phyloP scores from a whole-genome alignment of 495 filamentous ascomycete genomes.

The Xylaria flabelliformis region DNA sequence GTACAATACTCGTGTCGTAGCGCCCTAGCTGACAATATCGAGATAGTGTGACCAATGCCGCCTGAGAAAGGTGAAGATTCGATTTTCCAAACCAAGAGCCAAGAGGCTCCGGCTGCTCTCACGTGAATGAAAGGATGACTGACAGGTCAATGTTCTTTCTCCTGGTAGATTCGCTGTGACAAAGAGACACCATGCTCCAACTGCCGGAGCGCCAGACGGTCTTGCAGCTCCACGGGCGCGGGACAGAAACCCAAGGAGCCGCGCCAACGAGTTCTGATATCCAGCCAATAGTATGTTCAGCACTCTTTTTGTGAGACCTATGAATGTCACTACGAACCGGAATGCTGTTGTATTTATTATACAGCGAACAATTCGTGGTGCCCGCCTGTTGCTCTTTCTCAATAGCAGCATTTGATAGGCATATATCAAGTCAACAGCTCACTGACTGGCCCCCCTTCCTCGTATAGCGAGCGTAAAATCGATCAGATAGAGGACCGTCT shows the following conservation, averaged over 20 bases:
- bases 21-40: conserved; percentile 5
- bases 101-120: conserved; percentile 33
- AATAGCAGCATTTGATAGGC: background rate
- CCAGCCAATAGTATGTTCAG: conserved; percentile 67
- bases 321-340: background rate
- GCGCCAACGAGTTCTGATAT: conserved; percentile 69
- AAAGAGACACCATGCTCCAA: conserved; percentile 71
- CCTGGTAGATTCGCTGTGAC: conserved; percentile 70
- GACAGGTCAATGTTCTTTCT: conserved; percentile 25
- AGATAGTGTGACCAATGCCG: conserved; percentile 50
- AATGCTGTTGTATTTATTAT: background rate
- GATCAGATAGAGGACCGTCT: conserved; percentile 70
- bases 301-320: background rate
- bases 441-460: conserved; percentile 10
- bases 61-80: conserved; percentile 57
- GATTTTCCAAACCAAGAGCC: conserved; percentile 31
- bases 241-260: conserved; percentile 65
- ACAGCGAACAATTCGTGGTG: background rate
- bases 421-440: background rate
- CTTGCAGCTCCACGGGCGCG: conserved; percentile 64
- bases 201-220: conserved; percentile 63
- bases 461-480: conserved; percentile 69
- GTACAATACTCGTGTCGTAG: background rate
- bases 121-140: conserved; percentile 46
- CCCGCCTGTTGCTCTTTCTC: background rate